phyloP scores from a whole-genome alignment of 2,329 filamentous ascomycete genomes.

The Hirsutella rhossiliensis region DNA sequence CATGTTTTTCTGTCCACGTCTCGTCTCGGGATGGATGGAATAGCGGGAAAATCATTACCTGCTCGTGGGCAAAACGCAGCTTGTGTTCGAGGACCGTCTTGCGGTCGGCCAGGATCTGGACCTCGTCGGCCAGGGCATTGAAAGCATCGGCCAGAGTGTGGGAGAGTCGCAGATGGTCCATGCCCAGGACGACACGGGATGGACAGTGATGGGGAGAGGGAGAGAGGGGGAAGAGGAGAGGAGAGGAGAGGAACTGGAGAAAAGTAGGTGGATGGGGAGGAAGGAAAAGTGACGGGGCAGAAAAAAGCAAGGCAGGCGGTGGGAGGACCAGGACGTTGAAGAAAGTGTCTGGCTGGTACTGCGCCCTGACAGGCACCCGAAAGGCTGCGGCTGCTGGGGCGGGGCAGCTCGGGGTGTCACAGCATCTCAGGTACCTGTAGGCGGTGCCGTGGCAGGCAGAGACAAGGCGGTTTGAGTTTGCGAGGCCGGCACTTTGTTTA shows the following conservation, averaged over 20 bases:
- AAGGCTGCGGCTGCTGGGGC: no score
- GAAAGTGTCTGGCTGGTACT: not conserved
- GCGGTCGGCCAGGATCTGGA: constrained; percentile 49
- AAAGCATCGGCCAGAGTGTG: constrained; percentile 53
- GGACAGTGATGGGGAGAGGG: constrained; percentile 4
- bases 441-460: no score
- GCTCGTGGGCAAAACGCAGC: constrained; percentile 52
- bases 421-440: no score
- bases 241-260: constrained; percentile 4
- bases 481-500: no score
- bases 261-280: constrained; percentile 4
- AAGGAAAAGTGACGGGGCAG: not conserved
- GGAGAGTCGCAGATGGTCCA: constrained; percentile 29
- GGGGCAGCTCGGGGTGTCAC: no score
- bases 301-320: not conserved
- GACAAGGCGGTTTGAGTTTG: no score
- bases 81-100: constrained; percentile 57
- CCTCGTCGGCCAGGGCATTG: constrained; percentile 51
- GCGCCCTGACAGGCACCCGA: no score
- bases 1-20: constrained; percentile 10
- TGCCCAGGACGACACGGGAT: constrained; percentile 13
- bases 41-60: constrained; percentile 33
- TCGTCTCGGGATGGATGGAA: not conserved
- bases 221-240: constrained; percentile 5
- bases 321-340: not conserved